Evolutionary conservation across 805 yeast species (phyloP).

Genomic region (Brettanomyces custersianus): DNA sequence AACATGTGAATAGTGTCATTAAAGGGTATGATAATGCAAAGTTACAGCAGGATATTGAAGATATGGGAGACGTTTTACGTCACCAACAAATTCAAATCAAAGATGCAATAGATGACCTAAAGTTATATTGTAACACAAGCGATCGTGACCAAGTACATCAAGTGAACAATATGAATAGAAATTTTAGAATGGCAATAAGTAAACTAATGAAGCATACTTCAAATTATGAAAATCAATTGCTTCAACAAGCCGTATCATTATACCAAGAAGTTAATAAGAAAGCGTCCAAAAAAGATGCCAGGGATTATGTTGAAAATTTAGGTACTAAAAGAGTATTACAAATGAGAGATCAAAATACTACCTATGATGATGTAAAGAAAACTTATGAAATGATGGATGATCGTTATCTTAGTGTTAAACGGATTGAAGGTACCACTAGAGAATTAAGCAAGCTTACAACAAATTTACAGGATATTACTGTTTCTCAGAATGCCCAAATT

Average conservation of each 20-base stretch:
- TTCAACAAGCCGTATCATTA: slow-evolving; percentile 80
- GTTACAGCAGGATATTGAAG: neutral
- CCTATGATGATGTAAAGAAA: too few species aligned
- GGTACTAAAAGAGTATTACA: slow-evolving; percentile 80
- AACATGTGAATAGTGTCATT: slow-evolving; percentile 4
- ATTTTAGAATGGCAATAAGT: slow-evolving; percentile 73
- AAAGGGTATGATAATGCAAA: too few species aligned
- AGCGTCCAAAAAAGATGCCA: slow-evolving; percentile 72
- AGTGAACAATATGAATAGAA: slow-evolving; percentile 75
- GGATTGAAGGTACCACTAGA: slow-evolving; percentile 84
- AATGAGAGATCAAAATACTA: slow-evolving; percentile 78
- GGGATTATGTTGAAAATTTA: slow-evolving; percentile 70
- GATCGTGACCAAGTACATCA: slow-evolving; percentile 77
- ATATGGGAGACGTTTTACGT: neutral
- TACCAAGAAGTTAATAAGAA: slow-evolving; percentile 74
- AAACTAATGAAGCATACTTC: slow-evolving; percentile 76
- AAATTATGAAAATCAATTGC: slow-evolving; percentile 66
- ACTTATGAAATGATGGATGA: slow-evolving; percentile 60
- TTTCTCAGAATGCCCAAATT: slow-evolving; percentile 82
- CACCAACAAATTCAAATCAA: slow-evolving; percentile 56
- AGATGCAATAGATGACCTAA: slow-evolving; percentile 60
- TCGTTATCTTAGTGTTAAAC: slow-evolving; percentile 83
- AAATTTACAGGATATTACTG: slow-evolving; percentile 89
- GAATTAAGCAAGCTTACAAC: slow-evolving; percentile 86
- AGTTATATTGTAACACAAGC: slow-evolving; percentile 44